These are phyloP conservation scores for Colletotrichum spinosum DNA, from an alignment of 2,329 filamentous ascomycete genomes.

Conservation along the genomic window DNA sequence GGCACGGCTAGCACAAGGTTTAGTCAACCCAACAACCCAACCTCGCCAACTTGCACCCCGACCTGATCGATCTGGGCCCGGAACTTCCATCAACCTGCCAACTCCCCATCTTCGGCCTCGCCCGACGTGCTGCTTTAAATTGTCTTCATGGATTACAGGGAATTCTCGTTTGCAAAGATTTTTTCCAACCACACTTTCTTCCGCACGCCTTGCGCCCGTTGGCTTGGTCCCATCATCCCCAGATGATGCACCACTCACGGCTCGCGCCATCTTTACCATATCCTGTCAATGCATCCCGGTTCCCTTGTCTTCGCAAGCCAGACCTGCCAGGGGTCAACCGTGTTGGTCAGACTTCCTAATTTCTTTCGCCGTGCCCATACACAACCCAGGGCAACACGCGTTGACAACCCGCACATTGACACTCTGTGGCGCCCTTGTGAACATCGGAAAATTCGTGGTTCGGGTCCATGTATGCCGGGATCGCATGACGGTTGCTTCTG, in stretches of 20 bases:
- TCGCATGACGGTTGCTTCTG: no score
- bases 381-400: not conserved
- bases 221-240: conserved; percentile 7
- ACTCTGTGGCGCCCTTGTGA: conserved; percentile 11
- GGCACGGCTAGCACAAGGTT: not conserved
- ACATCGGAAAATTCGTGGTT: no score
- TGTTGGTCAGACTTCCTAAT: conserved; percentile 23
- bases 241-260: conserved; percentile 22
- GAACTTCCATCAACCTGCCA: conserved; percentile 20
- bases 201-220: conserved; percentile 3
- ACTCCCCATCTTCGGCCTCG: conserved; percentile 22
- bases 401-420: conserved; percentile 10
- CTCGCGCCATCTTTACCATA: not conserved
- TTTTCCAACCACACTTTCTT: not conserved
- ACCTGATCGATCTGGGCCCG: conserved; percentile 4
- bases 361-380: not conserved
- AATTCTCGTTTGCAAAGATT: conserved; percentile 19
- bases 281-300: conserved; percentile 16
- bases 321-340: conserved; percentile 15
- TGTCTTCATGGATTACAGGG: conserved; percentile 13
- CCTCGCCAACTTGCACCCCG: conserved; percentile 13
- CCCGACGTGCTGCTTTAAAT: conserved; percentile 32
- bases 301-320: conserved; percentile 12
- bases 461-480: not conserved
- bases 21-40: not conserved